Evolutionary conservation across 805 yeast genomes (phyloP), one percentile per base, ranked within the genome.

Genomic region (Tetrapisispora iriomotensis): DNA sequence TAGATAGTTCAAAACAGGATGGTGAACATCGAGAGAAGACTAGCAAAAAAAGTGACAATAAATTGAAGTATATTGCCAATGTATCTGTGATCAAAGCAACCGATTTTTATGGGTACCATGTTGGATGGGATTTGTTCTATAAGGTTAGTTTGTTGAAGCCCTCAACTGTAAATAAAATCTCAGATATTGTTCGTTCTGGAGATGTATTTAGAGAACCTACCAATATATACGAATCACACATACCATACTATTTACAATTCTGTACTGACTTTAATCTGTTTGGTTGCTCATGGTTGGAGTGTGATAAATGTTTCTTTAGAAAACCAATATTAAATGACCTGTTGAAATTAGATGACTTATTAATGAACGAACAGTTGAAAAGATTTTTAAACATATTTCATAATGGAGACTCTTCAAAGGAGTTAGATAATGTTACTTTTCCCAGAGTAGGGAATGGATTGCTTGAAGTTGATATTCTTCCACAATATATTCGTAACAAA

Each of bases 91-190:
- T 94, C 38, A 75, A 77, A 45, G 96, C 81, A 0, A 67, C 74
- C 0, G 90, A 94, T 0, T 80, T 88, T 36, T 92, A 92, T 56
- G 97, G 97, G 0, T 90, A 72, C 56, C 76, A 75, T 46, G 67
- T 74, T 2, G 86, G 86, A 0, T 72, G 76, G 63, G 49, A 65
- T n/a, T 61, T 72, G 1, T 82, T 74, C 51, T 72, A 82, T 49
- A 87, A 86, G 57, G 72, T 92, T 1, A 71, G 75, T 35, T 53
- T 87, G 10, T 52, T 80, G 9, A 76, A 78, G 43, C 92, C 95
- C 0, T 54, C 72, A 4, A 74, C 75, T 47, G 61, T 67, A 15
- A 62, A 72, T 3, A 67, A 83, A 39, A 57, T 86, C 5, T 64
- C 80, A 41, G 71, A 70, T 61, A 36, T 70, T 60, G 47, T 75